These are phyloP conservation scores for Waltergamsia citrina DNA, from an alignment of 2,329 filamentous ascomycete species.

Conservation along the genomic window DNA sequence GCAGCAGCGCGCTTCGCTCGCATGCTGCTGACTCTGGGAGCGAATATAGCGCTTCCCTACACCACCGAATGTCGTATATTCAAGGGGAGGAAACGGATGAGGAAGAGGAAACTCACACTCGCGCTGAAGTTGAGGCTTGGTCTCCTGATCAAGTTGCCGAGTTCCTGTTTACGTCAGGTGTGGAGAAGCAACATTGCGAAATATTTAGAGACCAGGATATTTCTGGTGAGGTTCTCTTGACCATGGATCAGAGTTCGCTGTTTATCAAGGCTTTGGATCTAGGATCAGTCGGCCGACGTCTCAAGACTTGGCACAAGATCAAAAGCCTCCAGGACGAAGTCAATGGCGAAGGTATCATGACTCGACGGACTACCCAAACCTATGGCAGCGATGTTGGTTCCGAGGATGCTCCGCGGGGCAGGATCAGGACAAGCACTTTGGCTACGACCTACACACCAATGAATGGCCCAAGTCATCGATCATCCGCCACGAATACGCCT, in stretches of 20 bases:
- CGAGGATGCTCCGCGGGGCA: slow-evolving; percentile 38
- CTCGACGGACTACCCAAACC: slow-evolving; percentile 43
- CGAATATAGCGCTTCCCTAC: slow-evolving; percentile 76
- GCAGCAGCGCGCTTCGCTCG: slow-evolving; percentile 40
- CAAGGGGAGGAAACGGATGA: slow-evolving; percentile 93
- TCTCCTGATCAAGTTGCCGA: slow-evolving; percentile 74
- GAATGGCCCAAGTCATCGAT: slow-evolving; percentile 34
- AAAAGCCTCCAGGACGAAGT: slow-evolving; percentile 86
- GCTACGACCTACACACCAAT: slow-evolving; percentile 36
- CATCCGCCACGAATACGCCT: slow-evolving; percentile 41
- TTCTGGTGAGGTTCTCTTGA: slow-evolving; percentile 81
- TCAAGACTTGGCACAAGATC: slow-evolving; percentile 97
- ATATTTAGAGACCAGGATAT: slow-evolving; percentile 96
- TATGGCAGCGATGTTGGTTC: slow-evolving; percentile 51
- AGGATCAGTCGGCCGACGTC: slow-evolving; percentile 76
- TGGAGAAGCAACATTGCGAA: slow-evolving; percentile 85
- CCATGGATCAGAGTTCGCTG: slow-evolving; percentile 90
- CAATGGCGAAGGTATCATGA: slow-evolving; percentile 34
- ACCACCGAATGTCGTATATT: slow-evolving; percentile 78
- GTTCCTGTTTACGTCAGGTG: slow-evolving; percentile 74
- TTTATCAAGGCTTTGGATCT: slow-evolving; percentile 95
- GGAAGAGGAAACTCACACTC: slow-evolving; percentile 66
- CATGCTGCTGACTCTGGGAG: slow-evolving; percentile 69
- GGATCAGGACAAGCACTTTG: slow-evolving; percentile 50
- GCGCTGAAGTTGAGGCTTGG: slow-evolving; percentile 71